Percentiles rank a stretch among this genome's conserved stretches.
phyloP scores from a whole-genome alignment of 2,329 filamentous ascomycete species.

The Hymenoscyphus occultus region DNA sequence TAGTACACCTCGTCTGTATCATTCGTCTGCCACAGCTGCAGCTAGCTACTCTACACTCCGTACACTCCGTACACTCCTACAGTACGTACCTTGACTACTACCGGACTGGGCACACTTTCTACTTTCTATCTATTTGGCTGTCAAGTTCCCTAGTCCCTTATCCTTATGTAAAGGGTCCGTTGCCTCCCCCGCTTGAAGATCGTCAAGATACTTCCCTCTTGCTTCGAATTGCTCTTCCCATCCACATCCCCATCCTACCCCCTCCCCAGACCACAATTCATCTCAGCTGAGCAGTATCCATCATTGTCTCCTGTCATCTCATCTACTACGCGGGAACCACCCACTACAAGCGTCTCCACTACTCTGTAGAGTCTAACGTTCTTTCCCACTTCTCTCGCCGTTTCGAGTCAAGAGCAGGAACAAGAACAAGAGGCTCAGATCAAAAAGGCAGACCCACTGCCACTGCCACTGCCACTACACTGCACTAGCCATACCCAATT shows the following conservation, averaged over 20 bases:
- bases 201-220: constrained; percentile 11
- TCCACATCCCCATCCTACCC: not conserved
- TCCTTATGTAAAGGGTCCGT: not conserved
- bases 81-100: no score
- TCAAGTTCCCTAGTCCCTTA: no score
- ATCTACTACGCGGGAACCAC: constrained; percentile 1
- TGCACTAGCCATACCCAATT: not conserved
- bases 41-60: not conserved
- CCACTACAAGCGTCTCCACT: not conserved
- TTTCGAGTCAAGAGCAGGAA: not conserved
- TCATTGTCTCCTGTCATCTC: constrained; percentile 1
- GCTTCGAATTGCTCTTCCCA: not conserved
- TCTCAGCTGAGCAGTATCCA: not conserved
- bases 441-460: no score
- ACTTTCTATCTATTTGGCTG: no score
- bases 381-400: not conserved
- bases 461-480: no score
- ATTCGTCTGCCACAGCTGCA: no score
- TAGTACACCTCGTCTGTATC: no score
- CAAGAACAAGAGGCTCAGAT: no score
- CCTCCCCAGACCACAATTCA: constrained; percentile 4
- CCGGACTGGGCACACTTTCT: no score
- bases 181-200: constrained; percentile 8
- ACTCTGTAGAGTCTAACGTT: not conserved
- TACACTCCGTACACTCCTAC: not conserved